Evolutionary conservation across 176 grass and related monocot genomes (phyloP), one percentile per base, ranked within the genome.

Genomic region (Coix lacrymajobi): DNA sequence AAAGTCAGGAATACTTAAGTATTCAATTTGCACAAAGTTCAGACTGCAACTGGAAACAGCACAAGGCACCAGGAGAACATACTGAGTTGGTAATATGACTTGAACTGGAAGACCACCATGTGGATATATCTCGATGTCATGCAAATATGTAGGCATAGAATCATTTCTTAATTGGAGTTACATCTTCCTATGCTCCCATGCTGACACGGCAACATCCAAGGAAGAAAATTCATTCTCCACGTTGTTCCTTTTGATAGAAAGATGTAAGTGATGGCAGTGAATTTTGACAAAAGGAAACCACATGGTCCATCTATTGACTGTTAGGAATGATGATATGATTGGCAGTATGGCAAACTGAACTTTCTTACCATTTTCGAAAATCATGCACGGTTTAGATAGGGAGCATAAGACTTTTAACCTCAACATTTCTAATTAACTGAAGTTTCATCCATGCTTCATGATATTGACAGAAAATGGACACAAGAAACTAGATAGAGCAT

Each of bases 231-330:
- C 33, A 82, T 89, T 81, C 56, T 89, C 58, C 66, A 45, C 65
- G 81, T 82, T 73, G 78, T 39, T 77, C 78, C 78, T 89, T 81
- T 81, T 89, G 66, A 78, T 85, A 89, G 36, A 89, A 77, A 85
- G 63, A 76, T 85, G 48, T 25, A 85, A 33, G 52, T 62, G 77
- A 85, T 41, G 64, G 71, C 13, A 75, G 29, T 73, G 36, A 84
- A 60, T 19, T 73, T 84, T 88, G 45, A 79, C 58, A 37, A 88
- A 72, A 67, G 32, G 17, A 88, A 88, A 84, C n/a, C 41, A 37
- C 28, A 69, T 71, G 69, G 41, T 63, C 32, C 44, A 16, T 11
- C 48, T 41, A 25, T n/a, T 76, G 13, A 71, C 33, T 51, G 15
- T 56, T 40, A 41, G 54, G 32, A 79, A 86, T 7, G 43, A 74